Evolutionary conservation across 805 yeast genomes (phyloP).

Genomic region (Scheffersomyces amazonensis): DNA sequence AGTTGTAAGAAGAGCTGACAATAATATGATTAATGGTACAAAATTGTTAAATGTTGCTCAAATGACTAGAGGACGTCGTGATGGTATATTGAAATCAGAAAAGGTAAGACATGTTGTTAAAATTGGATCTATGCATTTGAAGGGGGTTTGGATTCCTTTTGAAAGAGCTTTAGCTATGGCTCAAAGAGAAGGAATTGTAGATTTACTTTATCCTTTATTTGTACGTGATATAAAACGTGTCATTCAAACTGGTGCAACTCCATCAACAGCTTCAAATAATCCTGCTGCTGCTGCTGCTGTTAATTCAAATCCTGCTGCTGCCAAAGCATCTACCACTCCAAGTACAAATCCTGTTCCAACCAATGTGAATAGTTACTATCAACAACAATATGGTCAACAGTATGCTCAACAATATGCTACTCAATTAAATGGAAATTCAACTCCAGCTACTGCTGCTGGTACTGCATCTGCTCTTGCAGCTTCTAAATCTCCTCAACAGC

Average conservation of each 20-base stretch:
- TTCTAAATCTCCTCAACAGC: conserved; percentile 3
- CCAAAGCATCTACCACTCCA: background rate
- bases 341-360: background rate
- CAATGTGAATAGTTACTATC: background rate
- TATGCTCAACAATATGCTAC: background rate
- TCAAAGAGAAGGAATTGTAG: conserved; percentile 71
- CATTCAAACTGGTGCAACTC: conserved; percentile 45
- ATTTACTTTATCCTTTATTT: conserved; percentile 62
- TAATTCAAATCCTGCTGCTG: background rate
- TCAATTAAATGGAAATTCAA: background rate
- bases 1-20: conserved; percentile 81
- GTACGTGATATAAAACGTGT: conserved; percentile 69
- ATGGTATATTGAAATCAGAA: conserved; percentile 77
- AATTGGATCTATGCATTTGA: conserved; percentile 82
- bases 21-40: conserved; percentile 84
- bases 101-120: conserved; percentile 77
- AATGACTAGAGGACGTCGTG: conserved; percentile 85
- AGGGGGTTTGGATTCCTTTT: conserved; percentile 90
- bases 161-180: conserved; percentile 82
- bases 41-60: conserved; percentile 79
- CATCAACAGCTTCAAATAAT: conserved; percentile 17
- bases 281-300: conserved; percentile 1
- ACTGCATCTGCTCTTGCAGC: background rate
- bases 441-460: conserved; percentile 1
- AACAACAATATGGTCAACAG: background rate